Conservation (phyloP, 192 early-diverging fungal species). For the Coemansia asiatica region DNA sequence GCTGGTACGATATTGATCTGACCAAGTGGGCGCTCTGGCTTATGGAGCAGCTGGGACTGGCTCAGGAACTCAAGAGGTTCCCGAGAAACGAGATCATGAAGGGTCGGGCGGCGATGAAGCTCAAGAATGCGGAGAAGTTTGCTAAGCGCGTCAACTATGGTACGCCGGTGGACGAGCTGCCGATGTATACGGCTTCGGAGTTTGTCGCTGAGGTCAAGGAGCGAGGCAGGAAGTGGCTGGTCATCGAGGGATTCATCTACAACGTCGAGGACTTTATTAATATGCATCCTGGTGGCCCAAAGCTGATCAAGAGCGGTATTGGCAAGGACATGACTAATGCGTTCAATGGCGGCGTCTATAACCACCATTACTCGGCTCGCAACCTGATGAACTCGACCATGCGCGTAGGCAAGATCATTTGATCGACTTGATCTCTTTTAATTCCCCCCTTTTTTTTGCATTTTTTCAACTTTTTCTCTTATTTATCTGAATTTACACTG, state of each 20-base stretch:
- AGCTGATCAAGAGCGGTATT: slow-evolving; percentile 65
- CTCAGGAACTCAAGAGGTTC: slow-evolving; percentile 68
- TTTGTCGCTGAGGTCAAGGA: slow-evolving; percentile 64
- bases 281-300: slow-evolving; percentile 83
- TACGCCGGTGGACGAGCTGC: slow-evolving; percentile 64
- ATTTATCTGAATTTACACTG: background rate
- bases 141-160: slow-evolving; percentile 76
- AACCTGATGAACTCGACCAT: slow-evolving; percentile 74
- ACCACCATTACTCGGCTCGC: slow-evolving; percentile 83
- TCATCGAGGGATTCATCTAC: slow-evolving; percentile 83
- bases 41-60: slow-evolving; percentile 59
- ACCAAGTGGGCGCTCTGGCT: slow-evolving; percentile 77
- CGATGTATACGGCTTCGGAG: slow-evolving; percentile 64
- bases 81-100: slow-evolving; percentile 79
- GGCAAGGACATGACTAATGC: slow-evolving; percentile 83
- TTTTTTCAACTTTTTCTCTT: slow-evolving; percentile 3
- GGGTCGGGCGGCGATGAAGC: slow-evolving; percentile 69
- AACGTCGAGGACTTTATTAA: slow-evolving; percentile 78
- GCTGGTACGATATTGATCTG: slow-evolving; percentile 72
- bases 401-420: slow-evolving; percentile 62
- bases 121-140: slow-evolving; percentile 70
- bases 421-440: background rate
- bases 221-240: slow-evolving; percentile 67
- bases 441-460: background rate
- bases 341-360: slow-evolving; percentile 88